Evolutionary conservation across 2,329 filamentous ascomycete genomes (phyloP).

Genomic region (Phyllosticta citrichinensis): DNA sequence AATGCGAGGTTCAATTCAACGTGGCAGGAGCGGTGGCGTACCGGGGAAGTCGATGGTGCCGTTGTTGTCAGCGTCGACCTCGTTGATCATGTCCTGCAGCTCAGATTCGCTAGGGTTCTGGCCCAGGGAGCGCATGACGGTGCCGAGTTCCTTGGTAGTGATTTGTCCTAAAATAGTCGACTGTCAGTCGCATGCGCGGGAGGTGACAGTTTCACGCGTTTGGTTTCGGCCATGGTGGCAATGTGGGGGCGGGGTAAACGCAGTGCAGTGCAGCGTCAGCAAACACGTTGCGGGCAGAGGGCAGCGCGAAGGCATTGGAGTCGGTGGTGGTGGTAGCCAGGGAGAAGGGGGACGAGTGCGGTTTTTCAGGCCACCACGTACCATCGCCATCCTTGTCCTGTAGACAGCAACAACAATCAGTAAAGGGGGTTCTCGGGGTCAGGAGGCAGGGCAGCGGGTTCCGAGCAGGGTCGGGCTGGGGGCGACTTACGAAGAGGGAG

Average conservation of each 20-base stretch:
- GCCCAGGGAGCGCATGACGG: constrained; percentile 54
- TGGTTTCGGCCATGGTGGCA: not conserved
- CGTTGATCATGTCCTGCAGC: constrained; percentile 57
- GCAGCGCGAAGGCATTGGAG: not conserved
- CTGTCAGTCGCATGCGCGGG: constrained; percentile 5
- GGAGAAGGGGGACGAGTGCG: not conserved
- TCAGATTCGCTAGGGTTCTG: constrained; percentile 53
- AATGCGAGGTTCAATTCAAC: not conserved
- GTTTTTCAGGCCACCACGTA: constrained; percentile 22
- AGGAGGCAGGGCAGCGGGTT: constrained; percentile 3
- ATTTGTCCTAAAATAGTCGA: constrained; percentile 45
- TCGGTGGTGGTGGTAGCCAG: not conserved
- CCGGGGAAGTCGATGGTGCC: constrained; percentile 57
- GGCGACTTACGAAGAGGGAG: constrained; percentile 88
- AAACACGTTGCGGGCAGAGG: not conserved
- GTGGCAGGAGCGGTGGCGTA: constrained; percentile 17
- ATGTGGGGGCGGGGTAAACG: not conserved
- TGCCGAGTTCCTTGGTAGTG: constrained; percentile 53
- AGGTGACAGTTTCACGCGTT: not conserved
- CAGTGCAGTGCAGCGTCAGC: not conserved
- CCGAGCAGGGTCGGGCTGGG: constrained; percentile 15
- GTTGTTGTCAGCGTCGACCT: constrained; percentile 55
- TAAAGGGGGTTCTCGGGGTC: not conserved
- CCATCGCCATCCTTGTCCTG: constrained; percentile 52
- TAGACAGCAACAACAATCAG: constrained; percentile 8